Evolutionary conservation across 768 basidiomycete genomes (phyloP).

Genomic region (Sporobolomyces pararoseus): DNA sequence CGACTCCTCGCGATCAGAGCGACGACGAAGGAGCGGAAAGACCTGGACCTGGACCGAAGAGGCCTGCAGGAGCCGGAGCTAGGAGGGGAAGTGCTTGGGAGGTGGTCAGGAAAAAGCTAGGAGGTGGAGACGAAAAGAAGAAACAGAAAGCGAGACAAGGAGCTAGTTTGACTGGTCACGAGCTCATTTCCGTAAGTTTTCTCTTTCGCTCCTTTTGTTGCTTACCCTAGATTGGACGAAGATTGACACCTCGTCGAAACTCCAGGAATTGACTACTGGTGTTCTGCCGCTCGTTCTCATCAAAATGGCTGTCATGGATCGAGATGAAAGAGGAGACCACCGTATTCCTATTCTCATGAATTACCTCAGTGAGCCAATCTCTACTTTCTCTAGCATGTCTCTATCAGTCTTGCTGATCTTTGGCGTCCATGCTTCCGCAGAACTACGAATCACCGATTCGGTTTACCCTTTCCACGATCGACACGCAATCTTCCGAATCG

Average conservation of each 20-base stretch:
- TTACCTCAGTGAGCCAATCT: slow-evolving; percentile 40
- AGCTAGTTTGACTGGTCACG: slow-evolving; percentile 32
- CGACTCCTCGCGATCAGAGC: slow-evolving; percentile 26
- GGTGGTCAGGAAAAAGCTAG: slow-evolving; percentile 18
- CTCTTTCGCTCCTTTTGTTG: no score
- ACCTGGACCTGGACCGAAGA: slow-evolving; percentile 1
- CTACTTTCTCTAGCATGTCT: background rate
- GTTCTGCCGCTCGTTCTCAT: slow-evolving; percentile 75
- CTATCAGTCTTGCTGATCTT: background rate
- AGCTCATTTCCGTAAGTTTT: slow-evolving; percentile 34
- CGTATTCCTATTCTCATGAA: slow-evolving; percentile 52
- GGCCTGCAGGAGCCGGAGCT: background rate
- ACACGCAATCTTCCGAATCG: slow-evolving; percentile 81
- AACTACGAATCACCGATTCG: slow-evolving; percentile 80
- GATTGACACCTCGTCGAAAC: background rate
- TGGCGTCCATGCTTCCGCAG: slow-evolving; percentile 56
- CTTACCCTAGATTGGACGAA: background rate
- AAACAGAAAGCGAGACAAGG: slow-evolving; percentile 37
- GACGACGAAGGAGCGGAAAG: slow-evolving; percentile 16
- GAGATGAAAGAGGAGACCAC: slow-evolving; percentile 77
- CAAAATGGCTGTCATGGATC: slow-evolving; percentile 71
- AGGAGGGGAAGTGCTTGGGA: slow-evolving; percentile 35
- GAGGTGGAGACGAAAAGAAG: slow-evolving; percentile 9
- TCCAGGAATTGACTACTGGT: slow-evolving; percentile 53
- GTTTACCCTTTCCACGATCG: slow-evolving; percentile 70